These are phyloP conservation scores for Sanchytrium tribonematis DNA, from an alignment of 371 early-diverging fungal species.

Conservation along the genomic window DNA sequence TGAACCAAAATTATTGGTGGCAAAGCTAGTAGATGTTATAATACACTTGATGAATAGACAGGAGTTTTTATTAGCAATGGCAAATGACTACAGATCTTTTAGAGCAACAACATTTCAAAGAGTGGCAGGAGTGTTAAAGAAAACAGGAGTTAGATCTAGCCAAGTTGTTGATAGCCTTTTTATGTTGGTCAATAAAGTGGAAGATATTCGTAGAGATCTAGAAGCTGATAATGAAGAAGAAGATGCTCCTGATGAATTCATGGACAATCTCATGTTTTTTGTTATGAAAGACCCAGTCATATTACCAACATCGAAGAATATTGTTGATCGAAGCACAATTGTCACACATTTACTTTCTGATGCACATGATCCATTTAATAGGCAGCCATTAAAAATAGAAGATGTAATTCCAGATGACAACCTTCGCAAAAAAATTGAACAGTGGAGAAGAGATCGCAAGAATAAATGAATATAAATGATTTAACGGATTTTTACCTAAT, in stretches of 20 bases:
- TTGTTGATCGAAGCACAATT: constrained; percentile 78
- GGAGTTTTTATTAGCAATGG: constrained; percentile 53
- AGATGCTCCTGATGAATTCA: constrained; percentile 69
- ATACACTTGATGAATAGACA: constrained; percentile 32
- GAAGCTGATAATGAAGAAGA: constrained; percentile 46
- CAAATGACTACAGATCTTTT: constrained; percentile 67
- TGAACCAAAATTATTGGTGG: constrained; percentile 56
- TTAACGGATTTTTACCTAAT: no score
- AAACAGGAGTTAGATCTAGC: constrained; percentile 4
- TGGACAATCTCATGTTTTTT: constrained; percentile 50
- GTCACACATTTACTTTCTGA: constrained; percentile 74
- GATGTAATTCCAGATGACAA: constrained; percentile 37
- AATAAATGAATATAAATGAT: not conserved
- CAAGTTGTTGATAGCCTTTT: constrained; percentile 29
- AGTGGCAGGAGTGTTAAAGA: constrained; percentile 22
- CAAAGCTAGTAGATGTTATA: constrained; percentile 58
- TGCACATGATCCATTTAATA: constrained; percentile 82
- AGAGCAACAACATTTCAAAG: constrained; percentile 33
- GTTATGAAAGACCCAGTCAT: constrained; percentile 93
- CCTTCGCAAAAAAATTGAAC: not conserved
- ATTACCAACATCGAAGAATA: constrained; percentile 51
- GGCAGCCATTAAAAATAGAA: constrained; percentile 45
- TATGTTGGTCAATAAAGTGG: constrained; percentile 29
- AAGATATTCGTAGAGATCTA: constrained; percentile 21
- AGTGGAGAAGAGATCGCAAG: not conserved